Percentiles rank a stretch among this genome's conserved stretches.
Evolutionary conservation across 2,329 filamentous ascomycete species (phyloP).

Genomic region (Colletotrichum liriopes): DNA sequence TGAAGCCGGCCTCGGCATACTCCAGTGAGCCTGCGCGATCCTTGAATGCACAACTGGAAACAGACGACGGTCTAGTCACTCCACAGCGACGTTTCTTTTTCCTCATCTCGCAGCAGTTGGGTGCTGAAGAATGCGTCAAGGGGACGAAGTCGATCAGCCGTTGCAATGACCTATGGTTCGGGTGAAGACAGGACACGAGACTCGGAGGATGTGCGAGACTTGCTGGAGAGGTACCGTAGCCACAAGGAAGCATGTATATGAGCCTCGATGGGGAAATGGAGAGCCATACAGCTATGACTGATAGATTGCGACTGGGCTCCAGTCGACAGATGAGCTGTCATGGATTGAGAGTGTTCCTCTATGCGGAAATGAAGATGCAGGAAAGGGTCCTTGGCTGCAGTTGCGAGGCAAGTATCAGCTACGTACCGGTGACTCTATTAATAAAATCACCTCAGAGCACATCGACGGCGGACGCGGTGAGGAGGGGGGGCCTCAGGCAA

Average conservation of each 20-base stretch:
- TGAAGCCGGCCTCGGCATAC: neutral
- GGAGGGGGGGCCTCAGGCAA: neutral
- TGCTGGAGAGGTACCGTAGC: neutral
- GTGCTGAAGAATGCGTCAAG: neutral
- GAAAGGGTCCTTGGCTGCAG: neutral
- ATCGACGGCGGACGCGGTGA: neutral
- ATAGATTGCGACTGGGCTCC: neutral
- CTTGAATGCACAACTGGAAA: too few relatives aligned
- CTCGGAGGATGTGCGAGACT: neutral
- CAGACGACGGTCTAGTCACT: neutral
- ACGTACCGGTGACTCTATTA: conserved; percentile 1
- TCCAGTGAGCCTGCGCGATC: neutral
- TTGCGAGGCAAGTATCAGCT: neutral
- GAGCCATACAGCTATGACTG: neutral
- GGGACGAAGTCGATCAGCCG: neutral
- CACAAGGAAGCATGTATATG: neutral
- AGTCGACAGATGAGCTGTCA: neutral
- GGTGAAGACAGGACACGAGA: neutral
- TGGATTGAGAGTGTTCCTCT: neutral
- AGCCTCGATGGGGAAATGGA: neutral
- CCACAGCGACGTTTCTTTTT: too few relatives aligned
- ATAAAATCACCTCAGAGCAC: neutral
- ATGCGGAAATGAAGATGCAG: neutral
- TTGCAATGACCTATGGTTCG: neutral
- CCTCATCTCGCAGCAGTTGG: neutral